These are phyloP conservation scores for Podaxis pistillaris DNA, from an alignment of 768 basidiomycete species.

Conservation along the genomic window DNA sequence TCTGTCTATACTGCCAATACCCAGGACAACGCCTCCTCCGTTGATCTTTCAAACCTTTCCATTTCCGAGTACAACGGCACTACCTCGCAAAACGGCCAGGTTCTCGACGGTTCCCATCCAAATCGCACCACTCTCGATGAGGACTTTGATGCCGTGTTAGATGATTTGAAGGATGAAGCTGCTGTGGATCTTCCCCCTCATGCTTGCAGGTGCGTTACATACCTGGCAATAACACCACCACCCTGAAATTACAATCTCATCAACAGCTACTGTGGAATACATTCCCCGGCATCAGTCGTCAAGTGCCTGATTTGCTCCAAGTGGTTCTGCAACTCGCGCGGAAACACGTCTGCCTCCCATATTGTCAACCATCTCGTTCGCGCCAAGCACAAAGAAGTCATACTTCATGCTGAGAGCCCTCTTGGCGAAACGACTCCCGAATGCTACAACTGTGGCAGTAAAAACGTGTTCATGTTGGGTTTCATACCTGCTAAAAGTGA, in stretches of 20 bases:
- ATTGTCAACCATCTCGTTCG: constrained; percentile 99
- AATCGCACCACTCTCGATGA: constrained; percentile 53
- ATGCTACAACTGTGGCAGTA: constrained; percentile 99
- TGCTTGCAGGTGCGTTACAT: constrained; percentile 81
- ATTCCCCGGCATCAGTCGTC: constrained; percentile 95
- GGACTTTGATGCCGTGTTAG: constrained; percentile 87
- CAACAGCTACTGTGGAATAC: constrained; percentile 93
- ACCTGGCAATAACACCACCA: constrained; percentile 14
- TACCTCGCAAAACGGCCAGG: constrained; percentile 25
- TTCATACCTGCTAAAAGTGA: constrained; percentile 99
- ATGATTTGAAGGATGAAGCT: constrained; percentile 83
- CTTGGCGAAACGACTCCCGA: constrained; percentile 97
- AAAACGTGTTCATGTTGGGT: constrained; percentile 99
- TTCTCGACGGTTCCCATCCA: constrained; percentile 1
- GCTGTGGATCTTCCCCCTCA: constrained; percentile 83
- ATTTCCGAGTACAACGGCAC: constrained; percentile 59
- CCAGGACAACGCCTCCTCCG: constrained; percentile 50
- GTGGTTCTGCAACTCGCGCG: constrained; percentile 99
- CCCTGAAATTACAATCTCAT: constrained; percentile 15
- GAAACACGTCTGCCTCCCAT: constrained; percentile 96
- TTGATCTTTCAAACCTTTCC: constrained; percentile 69
- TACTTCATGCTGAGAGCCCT: constrained; percentile 91
- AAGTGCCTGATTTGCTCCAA: constrained; percentile 90
- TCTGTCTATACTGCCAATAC: constrained; percentile 80
- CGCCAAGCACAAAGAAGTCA: constrained; percentile 99